Base-by-base conservation (phyloP, 2,329 filamentous ascomycete genomes). In the Diaporthe batatas region DNA sequence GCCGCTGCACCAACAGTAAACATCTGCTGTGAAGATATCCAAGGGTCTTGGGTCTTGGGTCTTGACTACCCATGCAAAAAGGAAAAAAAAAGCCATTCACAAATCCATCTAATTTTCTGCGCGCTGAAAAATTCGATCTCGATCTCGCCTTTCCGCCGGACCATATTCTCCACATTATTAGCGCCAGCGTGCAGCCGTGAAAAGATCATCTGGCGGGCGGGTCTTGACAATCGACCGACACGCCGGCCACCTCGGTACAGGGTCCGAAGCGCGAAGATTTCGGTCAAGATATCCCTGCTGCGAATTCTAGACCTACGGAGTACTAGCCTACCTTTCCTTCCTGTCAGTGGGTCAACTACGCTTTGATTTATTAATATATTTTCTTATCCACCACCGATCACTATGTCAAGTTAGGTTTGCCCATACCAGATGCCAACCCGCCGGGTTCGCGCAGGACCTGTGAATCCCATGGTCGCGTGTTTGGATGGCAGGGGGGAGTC, bases 261-360 rank as follows among this genome's bases (percentile, higher is more conserved):
- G 53, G 55, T 44, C 68, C 68, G 44, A 54, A n/a, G 23, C 68
- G 68, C 55, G 68, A 70, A 70, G n/a, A 23, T 25, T 70, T 36
- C n/a, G 23, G n/a, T 47, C 39, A 36, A 36, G 34, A 36, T 29
- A 29, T 29, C 29, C 29, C 5, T 29, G 29, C 29, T 5, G 29
- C 2, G 44, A 12, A 14, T 21, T 39, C 21, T 34, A 12, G 25
- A 58, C 55, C 42, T n/a, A n/a, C n/a, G n/a, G n/a, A n/a, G n/a
- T 16, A 18, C 32, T 14, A 44, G 34, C 42, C 8, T 55, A 47
- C 6, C 25, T 23, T 14, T 25, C 29, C 34, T 53, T 32, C 34
- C 34, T 18, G 39, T 42, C 39, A 18, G 39, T 42, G 39, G 39
- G 39, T 42, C 16, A 42, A 16, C 7, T 53, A 51, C 29, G 47